Evolutionary conservation across 1,284 basidiomycete species (phyloP).

Genomic region (Ceratobasidium sp.): DNA sequence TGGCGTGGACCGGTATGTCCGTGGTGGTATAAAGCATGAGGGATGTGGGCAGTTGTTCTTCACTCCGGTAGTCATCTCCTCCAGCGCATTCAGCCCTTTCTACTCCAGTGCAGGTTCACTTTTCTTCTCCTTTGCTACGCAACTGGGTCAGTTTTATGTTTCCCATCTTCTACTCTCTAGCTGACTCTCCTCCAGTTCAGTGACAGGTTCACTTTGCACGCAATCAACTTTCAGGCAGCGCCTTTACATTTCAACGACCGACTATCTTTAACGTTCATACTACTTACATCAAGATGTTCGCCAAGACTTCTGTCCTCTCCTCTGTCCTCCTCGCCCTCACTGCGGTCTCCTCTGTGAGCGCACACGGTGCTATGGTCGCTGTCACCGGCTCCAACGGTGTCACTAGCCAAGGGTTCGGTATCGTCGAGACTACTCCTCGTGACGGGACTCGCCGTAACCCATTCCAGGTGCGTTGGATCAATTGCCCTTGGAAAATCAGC

Average conservation of each 20-base stretch:
- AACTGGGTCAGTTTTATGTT: not conserved
- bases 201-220: constrained; percentile 31
- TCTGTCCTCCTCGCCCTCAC: constrained; percentile 24
- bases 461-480: constrained; percentile 42
- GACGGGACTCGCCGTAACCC: constrained; percentile 42
- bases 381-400: constrained; percentile 45
- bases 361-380: constrained; percentile 43
- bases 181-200: not conserved
- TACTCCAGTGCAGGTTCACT: constrained; percentile 15
- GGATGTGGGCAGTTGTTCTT: constrained; percentile 1
- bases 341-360: constrained; percentile 38
- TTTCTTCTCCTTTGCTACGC: not conserved
- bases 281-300: constrained; percentile 34
- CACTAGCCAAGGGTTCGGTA: constrained; percentile 42
- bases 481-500: not conserved
- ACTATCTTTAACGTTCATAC: constrained; percentile 1
- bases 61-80: constrained; percentile 29
- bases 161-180: not conserved
- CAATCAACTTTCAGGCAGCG: not conserved
- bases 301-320: constrained; percentile 39
- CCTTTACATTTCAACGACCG: not conserved
- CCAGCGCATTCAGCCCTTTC: not conserved
- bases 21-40: not conserved
- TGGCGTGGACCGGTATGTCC: not conserved
- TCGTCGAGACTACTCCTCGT: constrained; percentile 44